Evolutionary conservation across 441 rosid genomes (phyloP), one percentile per base, ranked within the genome.

Genomic region (Gossypium davidsonii): DNA sequence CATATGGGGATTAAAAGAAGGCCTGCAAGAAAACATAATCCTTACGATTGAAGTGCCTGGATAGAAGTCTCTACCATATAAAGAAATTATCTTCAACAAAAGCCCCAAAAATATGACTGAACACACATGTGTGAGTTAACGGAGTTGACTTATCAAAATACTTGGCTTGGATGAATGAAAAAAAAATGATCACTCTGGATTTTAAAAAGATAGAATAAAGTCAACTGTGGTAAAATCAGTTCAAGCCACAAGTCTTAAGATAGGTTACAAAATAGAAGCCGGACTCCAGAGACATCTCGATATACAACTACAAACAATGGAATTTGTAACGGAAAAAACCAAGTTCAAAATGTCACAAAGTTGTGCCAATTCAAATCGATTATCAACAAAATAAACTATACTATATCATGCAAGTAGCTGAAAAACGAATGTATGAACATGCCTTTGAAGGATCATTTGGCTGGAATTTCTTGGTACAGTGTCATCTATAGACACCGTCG

Each of bases 21-120:
- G 83, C 77, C 97, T 91, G 85, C 66, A 62, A 2, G 72, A 70
- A 8, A 20, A 62, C 1, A 72, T 34, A 31, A 78, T 64, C 34
- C 60, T 65, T 17, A 60, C 17, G 3, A 26, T 1, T 37, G 15
- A 51, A 59, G 14, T 17, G 39, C 3, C 6, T 11, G 42, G 25
- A 46, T 44, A 74, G 34, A 70, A 68, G 15, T 26, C 49, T 53
- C 49, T n/a, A 55, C 58, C 59, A 63, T 17, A 52, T 31, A 37
- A 11, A 44, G 48, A 20, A 64, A 46, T 44, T 21, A 52, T 39
- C 59, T 26, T 56, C 37, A 26, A 21, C 44, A 15, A 20, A 42
- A 71, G 14, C 63, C 49, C 18, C 15, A 55, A 39, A 34, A 23
- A 58, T 11, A 65, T 25, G 39, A 58, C 17, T 49, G 59, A 37